Conservation (phyloP, 371 early-diverging fungal species). For the Funneliformis caledonium region DNA sequence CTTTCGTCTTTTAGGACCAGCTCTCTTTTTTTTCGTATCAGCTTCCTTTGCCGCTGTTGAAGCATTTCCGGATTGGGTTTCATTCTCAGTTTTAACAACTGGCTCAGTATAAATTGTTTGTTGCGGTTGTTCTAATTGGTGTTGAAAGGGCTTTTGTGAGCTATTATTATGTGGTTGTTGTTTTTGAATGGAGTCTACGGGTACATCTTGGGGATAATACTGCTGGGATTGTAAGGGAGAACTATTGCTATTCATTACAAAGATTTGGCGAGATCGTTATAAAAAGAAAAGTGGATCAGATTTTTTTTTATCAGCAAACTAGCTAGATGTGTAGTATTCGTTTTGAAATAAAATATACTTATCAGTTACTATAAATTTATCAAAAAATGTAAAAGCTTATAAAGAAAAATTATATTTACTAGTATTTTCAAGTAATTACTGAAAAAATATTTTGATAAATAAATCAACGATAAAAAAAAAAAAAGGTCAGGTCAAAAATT, state of each 20-base stretch:
- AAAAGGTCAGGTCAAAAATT: too few species aligned
- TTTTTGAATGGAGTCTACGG: not conserved
- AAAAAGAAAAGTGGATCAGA: too few species aligned
- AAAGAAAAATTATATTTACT: too few species aligned
- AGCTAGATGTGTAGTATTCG: too few species aligned
- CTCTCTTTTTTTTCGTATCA: constrained; percentile 65
- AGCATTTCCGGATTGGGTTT: constrained; percentile 46
- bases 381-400: too few species aligned
- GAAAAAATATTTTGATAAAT: too few species aligned
- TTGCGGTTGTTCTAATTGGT: not conserved
- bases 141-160: not conserved
- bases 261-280: too few species aligned
- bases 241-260: constrained; percentile 1
- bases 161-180: constrained; percentile 16
- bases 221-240: constrained; percentile 3
- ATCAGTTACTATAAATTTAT: too few species aligned
- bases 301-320: too few species aligned
- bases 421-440: too few species aligned
- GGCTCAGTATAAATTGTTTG: not conserved
- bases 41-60: constrained; percentile 33
- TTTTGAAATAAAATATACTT: too few species aligned
- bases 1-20: constrained; percentile 72
- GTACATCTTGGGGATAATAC: not conserved
- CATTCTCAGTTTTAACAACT: not conserved
- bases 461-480: too few species aligned